Conservation (phyloP, 306 rosid species). For the Crotalaria pallida region DNA sequence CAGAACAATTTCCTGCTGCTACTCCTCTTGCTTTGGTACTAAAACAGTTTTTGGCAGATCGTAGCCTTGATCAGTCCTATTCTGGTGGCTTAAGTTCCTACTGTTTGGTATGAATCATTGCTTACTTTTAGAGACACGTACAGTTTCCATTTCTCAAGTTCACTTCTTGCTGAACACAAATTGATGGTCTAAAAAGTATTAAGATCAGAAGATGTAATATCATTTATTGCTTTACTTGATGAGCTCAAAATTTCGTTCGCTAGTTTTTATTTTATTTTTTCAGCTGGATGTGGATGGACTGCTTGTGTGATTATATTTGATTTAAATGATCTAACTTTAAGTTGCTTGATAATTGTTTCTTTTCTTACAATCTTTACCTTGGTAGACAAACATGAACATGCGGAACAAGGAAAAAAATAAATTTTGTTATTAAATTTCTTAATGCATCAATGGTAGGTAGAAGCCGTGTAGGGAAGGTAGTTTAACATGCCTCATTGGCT, state of each 20-base stretch:
- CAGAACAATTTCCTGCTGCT: conserved; percentile 92
- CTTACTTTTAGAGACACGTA: not conserved
- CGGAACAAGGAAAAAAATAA: not conserved
- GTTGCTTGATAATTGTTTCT: not conserved
- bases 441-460: not conserved
- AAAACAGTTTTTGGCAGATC: conserved; percentile 91
- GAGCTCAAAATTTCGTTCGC: not conserved
- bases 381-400: not conserved
- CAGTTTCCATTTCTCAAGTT: conserved; percentile 2
- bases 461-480: not conserved
- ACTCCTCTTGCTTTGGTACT: conserved; percentile 87
- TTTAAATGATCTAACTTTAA: conserved; percentile 4
- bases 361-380: not conserved
- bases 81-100: conserved; percentile 99
- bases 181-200: not conserved
- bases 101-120: conserved; percentile 72
- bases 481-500: not conserved
- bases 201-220: not conserved
- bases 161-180: not conserved
- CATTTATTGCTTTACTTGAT: not conserved
- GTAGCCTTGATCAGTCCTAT: conserved; percentile 92
- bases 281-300: not conserved
- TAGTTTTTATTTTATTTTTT: not conserved
- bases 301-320: not conserved
- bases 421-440: not conserved